These are phyloP conservation scores for Amesomyces nigricolor DNA, from an alignment of 2,329 filamentous ascomycete genomes.

Conservation along the genomic window DNA sequence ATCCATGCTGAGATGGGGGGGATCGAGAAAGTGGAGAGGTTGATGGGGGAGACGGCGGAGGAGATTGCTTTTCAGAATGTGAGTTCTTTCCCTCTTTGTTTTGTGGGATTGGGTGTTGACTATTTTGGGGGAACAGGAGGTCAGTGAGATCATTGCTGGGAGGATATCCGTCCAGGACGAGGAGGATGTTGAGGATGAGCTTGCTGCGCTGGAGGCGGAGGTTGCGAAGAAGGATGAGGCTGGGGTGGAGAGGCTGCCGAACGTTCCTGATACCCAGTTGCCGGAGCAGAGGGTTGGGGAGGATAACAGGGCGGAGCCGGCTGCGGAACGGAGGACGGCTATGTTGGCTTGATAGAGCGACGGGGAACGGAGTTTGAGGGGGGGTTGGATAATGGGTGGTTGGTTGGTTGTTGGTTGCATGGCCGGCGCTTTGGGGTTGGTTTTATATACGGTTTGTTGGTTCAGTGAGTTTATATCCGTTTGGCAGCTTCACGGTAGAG, in stretches of 20 bases:
- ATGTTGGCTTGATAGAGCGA: slow-evolving; percentile 25
- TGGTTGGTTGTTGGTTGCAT: not conserved
- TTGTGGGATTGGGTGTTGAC: not conserved
- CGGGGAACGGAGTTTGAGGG: not conserved
- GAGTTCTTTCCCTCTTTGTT: slow-evolving; percentile 25
- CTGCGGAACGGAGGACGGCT: slow-evolving; percentile 23
- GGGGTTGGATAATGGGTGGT: no score
- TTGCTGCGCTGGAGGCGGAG: slow-evolving; percentile 72
- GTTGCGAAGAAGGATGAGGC: slow-evolving; percentile 17
- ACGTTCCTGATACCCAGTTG: slow-evolving; percentile 27
- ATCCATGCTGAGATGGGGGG: slow-evolving; percentile 97
- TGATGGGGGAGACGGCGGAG: slow-evolving; percentile 89
- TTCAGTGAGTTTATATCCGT: not conserved
- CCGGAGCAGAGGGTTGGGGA: slow-evolving; percentile 18
- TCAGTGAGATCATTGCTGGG: slow-evolving; percentile 84
- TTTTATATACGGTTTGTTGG: not conserved
- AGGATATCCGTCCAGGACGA: slow-evolving; percentile 92
- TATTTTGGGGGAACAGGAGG: slow-evolving; percentile 54
- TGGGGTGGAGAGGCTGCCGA: slow-evolving; percentile 23
- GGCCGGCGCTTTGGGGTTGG: slow-evolving; percentile 8
- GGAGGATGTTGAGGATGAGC: slow-evolving; percentile 94
- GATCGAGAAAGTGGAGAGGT: slow-evolving; percentile 85
- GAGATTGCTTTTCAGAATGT: slow-evolving; percentile 88
- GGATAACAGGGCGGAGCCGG: slow-evolving; percentile 15
- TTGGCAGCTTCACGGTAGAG: no score